Conservation (phyloP, 352 stramenopile species). For the Pythium grandisporangium region DNA sequence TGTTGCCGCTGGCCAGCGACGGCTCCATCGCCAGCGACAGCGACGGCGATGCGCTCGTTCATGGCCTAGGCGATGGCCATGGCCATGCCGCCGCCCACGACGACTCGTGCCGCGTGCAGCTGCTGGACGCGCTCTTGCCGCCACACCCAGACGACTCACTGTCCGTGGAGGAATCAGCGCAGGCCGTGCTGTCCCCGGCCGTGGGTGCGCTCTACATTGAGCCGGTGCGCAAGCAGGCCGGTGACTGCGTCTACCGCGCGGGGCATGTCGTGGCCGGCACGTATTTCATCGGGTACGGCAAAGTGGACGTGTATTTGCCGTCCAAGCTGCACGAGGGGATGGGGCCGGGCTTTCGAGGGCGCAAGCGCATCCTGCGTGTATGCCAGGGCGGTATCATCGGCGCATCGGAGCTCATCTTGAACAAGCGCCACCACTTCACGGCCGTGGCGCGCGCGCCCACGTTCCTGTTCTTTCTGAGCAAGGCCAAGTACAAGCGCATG, state of each 20-base stretch:
- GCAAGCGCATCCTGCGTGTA: constrained; percentile 74
- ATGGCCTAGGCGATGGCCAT: no score
- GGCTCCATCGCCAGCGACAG: constrained; percentile 17
- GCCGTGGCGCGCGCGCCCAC: constrained; percentile 52
- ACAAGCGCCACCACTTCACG: constrained; percentile 77
- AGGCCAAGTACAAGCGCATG: constrained; percentile 59
- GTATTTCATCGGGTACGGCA: constrained; percentile 80
- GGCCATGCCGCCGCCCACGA: no score
- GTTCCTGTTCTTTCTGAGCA: constrained; percentile 80
- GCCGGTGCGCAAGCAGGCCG: constrained; percentile 36
- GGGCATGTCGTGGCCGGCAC: constrained; percentile 52
- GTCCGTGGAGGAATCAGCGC: neutral
- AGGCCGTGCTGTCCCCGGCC: constrained; percentile 39
- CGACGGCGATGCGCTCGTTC: constrained; percentile 11
- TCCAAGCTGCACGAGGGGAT: constrained; percentile 72
- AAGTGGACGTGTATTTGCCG: constrained; percentile 79
- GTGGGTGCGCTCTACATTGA: constrained; percentile 71
- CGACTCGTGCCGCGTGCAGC: constrained; percentile 41
- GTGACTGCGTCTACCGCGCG: constrained; percentile 62
- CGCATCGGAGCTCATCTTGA: constrained; percentile 70
- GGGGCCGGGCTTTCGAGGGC: constrained; percentile 63
- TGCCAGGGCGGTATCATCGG: constrained; percentile 74
- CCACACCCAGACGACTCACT: constrained; percentile 10
- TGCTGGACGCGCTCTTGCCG: constrained; percentile 62
- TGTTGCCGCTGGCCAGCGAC: constrained; percentile 64